Conservation (phyloP, 2,329 filamentous ascomycete genomes). For the Ophiosphaerella narmari region DNA sequence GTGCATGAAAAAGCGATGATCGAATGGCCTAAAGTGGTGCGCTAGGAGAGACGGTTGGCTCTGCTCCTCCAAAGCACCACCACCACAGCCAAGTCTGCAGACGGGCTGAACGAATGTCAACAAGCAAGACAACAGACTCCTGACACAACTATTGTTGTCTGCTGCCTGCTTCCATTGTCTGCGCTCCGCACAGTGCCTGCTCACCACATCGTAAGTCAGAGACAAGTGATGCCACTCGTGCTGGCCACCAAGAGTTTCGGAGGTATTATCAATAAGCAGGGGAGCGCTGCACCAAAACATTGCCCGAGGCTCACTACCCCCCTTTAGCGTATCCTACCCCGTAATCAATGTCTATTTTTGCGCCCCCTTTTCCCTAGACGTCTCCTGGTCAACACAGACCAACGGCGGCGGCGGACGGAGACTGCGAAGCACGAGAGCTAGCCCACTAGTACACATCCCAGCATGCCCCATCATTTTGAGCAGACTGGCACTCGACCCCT, state of each 20-base stretch:
- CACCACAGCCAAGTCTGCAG: not conserved
- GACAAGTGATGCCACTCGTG: not conserved
- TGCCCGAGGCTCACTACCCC: constrained; percentile 14
- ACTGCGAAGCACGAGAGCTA: constrained; percentile 7
- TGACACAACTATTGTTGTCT: no score
- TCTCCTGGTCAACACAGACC: constrained; percentile 25
- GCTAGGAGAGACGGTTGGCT: constrained; percentile 9
- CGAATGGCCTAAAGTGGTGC: constrained; percentile 1
- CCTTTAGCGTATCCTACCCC: constrained; percentile 18
- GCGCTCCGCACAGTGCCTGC: no score
- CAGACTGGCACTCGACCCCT: constrained; percentile 23
- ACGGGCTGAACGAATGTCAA: not conserved
- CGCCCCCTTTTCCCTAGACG: constrained; percentile 19
- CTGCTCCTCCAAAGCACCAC: constrained; percentile 4
- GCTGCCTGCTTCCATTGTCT: no score
- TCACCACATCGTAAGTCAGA: not conserved
- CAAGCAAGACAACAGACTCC: not conserved
- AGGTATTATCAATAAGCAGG: constrained; percentile 13
- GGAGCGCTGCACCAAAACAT: constrained; percentile 1
- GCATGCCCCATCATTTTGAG: constrained; percentile 24
- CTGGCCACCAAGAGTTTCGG: constrained; percentile 3
- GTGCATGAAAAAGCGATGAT: constrained; percentile 23
- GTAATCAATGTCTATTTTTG: constrained; percentile 29
- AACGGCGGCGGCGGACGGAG: constrained; percentile 16
- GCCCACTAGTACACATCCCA: constrained; percentile 11